Conservation (phyloP, 352 stramenopile species). For the Pythium chondricola region DNA sequence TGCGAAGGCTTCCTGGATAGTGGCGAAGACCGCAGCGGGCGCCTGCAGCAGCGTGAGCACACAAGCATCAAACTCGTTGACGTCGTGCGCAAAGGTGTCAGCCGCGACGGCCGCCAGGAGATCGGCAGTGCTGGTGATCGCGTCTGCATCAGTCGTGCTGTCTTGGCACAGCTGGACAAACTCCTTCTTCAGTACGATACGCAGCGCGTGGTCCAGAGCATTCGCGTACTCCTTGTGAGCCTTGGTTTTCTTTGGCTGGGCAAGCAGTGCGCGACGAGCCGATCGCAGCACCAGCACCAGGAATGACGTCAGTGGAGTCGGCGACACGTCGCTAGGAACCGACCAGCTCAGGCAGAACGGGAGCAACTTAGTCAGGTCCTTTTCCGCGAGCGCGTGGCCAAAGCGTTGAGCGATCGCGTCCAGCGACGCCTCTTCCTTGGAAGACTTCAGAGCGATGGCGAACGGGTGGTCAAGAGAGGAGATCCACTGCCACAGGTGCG, state of each 20-base stretch:
- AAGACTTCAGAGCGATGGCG: conserved; percentile 13
- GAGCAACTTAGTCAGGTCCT: conserved; percentile 29
- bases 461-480: conserved; percentile 50
- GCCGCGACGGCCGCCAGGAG: conserved; percentile 40
- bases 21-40: conserved; percentile 51
- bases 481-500: conserved; percentile 41
- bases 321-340: conserved; percentile 37
- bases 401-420: conserved; percentile 32
- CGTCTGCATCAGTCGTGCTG: not conserved
- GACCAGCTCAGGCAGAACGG: conserved; percentile 65
- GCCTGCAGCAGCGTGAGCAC: conserved; percentile 60
- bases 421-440: conserved; percentile 1
- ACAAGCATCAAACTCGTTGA: conserved; percentile 58
- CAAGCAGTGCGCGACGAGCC: conserved; percentile 24
- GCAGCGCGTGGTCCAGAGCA: conserved; percentile 42
- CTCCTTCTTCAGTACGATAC: conserved; percentile 60
- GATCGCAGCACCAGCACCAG: conserved; percentile 49
- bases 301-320: conserved; percentile 38
- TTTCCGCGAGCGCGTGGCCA: conserved; percentile 32
- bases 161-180: conserved; percentile 46
- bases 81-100: conserved; percentile 29
- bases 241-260: conserved; percentile 34
- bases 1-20: conserved; percentile 46
- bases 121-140: conserved; percentile 34
- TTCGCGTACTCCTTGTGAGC: conserved; percentile 30